Conservation (phyloP, 306 rosid genomes). For the Fagus crenata region DNA sequence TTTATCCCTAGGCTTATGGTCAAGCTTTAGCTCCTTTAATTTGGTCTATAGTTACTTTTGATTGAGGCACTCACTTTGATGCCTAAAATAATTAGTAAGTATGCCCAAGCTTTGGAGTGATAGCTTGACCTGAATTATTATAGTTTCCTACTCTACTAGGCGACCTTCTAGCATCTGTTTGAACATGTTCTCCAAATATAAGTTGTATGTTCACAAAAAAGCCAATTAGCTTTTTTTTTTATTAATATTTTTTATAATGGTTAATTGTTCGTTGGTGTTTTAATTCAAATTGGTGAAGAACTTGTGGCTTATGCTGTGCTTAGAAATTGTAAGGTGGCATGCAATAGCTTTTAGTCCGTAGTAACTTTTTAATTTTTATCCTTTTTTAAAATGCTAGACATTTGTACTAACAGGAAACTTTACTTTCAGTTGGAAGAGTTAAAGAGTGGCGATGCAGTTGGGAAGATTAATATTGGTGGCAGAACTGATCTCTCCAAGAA, state of each 20-base stretch:
- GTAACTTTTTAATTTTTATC: background rate
- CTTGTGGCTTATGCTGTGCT: background rate
- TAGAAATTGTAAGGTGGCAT: background rate
- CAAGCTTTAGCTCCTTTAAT: conserved; percentile 13
- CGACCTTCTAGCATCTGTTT: background rate
- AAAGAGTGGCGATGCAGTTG: conserved; percentile 31
- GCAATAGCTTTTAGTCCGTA: background rate
- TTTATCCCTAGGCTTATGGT: conserved; percentile 9
- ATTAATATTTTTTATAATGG: background rate
- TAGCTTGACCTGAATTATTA: too few relatives aligned
- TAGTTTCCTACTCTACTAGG: too few relatives aligned
- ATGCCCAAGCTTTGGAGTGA: too few relatives aligned
- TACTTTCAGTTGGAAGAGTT: conserved; percentile 65
- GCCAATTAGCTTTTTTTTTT: background rate
- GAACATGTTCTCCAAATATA: conserved; percentile 3
- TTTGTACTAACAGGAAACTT: conserved; percentile 20
- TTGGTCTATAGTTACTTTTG: conserved; percentile 11
- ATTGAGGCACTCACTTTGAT: too few relatives aligned
- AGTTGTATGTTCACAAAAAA: conserved; percentile 1
- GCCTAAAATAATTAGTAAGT: too few relatives aligned
- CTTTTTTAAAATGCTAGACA: background rate
- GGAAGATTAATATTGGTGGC: conserved; percentile 18
- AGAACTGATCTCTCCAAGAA: conserved; percentile 21
- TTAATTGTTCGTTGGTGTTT: background rate
- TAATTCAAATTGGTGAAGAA: background rate